A percentile compares a stretch with the other conserved stretches of the same genome.
Conservation (phyloP, 257 asterid species). For the Echium plantagineum region DNA sequence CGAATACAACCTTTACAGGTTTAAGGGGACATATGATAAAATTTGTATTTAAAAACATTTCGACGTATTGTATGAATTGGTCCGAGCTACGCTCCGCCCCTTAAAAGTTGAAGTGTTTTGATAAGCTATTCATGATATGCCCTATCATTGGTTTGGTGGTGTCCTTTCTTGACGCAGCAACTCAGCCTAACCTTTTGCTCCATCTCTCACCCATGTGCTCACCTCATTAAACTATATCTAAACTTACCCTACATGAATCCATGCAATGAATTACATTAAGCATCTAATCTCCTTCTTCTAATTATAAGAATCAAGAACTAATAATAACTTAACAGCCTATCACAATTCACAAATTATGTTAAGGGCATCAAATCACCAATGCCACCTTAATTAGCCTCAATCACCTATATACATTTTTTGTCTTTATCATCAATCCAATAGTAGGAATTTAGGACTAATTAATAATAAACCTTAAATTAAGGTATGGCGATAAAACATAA, state of each 20-base stretch:
- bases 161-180: constrained; percentile 28
- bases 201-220: constrained; percentile 54
- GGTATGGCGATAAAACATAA: neutral
- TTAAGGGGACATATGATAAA: too few species aligned
- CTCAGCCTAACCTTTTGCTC: constrained; percentile 20
- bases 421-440: neutral
- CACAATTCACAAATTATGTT: too few species aligned
- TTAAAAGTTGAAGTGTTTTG: too few species aligned
- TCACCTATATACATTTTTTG: constrained; percentile 12
- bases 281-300: constrained; percentile 8
- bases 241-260: constrained; percentile 15
- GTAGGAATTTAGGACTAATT: too few species aligned
- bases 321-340: neutral
- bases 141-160: constrained; percentile 36
- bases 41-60: too few species aligned
- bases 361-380: constrained; percentile 2
- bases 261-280: constrained; percentile 16
- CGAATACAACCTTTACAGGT: too few species aligned
- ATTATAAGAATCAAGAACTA: neutral
- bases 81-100: too few species aligned
- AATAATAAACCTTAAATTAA: too few species aligned
- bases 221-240: constrained; percentile 8
- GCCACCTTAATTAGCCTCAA: constrained; percentile 7
- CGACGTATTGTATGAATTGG: too few species aligned
- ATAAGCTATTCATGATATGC: constrained; percentile 4